Base-by-base conservation (phyloP, 1,139 yeast species). In the Kurtzmaniella quercitrusa region DNA sequence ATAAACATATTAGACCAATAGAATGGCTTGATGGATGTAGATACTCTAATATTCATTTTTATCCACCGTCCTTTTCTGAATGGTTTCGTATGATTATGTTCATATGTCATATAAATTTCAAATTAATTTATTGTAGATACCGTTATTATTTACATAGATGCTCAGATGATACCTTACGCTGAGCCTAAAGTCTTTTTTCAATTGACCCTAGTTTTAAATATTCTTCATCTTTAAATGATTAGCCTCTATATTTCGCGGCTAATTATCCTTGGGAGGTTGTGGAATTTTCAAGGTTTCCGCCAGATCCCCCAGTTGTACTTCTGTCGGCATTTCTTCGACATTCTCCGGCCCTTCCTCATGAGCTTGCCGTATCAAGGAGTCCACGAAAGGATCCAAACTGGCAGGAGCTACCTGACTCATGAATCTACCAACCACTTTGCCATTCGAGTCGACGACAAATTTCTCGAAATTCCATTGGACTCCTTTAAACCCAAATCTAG, bases 391-490 rank as follows among this genome's bases (percentile, higher is more conserved):
- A 52, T 78, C 84, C 38, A 86, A 60, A 15, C 74, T 66, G 33
- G 66, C 54, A 22, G 98, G 98, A 39, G 82, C 72, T 22, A 88
- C 79, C 44, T 80, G 67, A 5, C 95, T 79, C 6, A 82, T 74
- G 64, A 74, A 87, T 59, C 98, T 77, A 45, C 71, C 74, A 38
- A 77, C 78, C 36, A 89, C 96, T 1, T 76, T 60, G 41, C 98
- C 98, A 2, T 78, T 56, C 54, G 75, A 74, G 60, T 83, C 82
- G 43, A 93, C 61, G 42, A 93, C 56, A 67, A 93, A 93, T 71
- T 93, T 93, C 63, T 91, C 98, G 60, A 91, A 93, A 69, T 93
- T 93, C 98, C 98, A 93, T 61, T 87, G 82, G 54, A 91, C 77
- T 23, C 95, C 93, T 47, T 72, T 74, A 61, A 88, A 82, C 14